Evolutionary conservation across 2,329 filamentous ascomycete genomes (phyloP).

Genomic region (Fusarium foetens): DNA sequence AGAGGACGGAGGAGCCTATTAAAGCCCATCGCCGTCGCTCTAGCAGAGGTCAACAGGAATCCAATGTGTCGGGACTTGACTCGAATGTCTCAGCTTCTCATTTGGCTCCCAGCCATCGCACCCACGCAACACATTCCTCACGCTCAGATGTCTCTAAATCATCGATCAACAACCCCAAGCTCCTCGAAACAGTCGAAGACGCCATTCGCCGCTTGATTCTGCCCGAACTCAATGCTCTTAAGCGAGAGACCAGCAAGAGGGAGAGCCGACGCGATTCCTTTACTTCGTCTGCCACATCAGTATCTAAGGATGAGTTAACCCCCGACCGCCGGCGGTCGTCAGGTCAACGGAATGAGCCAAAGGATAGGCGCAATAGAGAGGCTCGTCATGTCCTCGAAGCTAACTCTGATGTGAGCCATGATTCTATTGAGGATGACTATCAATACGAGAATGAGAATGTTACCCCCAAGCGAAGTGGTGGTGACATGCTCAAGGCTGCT

Average conservation of each 20-base stretch:
- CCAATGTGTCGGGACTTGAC: conserved; percentile 62
- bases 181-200: conserved; percentile 92
- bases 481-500: conserved; percentile 57
- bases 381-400: conserved; percentile 65
- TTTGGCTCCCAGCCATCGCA: conserved; percentile 64
- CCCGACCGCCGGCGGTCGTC: conserved; percentile 71
- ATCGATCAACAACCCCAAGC: conserved; percentile 90
- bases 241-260: conserved; percentile 86
- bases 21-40: conserved; percentile 61
- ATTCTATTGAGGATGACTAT: conserved; percentile 56
- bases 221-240: conserved; percentile 90
- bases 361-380: conserved; percentile 62
- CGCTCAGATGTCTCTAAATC: conserved; percentile 68
- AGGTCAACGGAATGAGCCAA: conserved; percentile 61
- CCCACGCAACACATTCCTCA: conserved; percentile 64
- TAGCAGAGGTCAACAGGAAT: conserved; percentile 63
- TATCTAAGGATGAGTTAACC: conserved; percentile 66
- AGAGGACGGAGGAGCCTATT: conserved; percentile 59
- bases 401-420: conserved; percentile 59
- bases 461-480: conserved; percentile 58
- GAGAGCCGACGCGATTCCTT: conserved; percentile 75
- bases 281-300: conserved; percentile 65
- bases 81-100: conserved; percentile 66
- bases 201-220: conserved; percentile 90
- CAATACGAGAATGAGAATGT: conserved; percentile 52